Percentiles rank a stretch among this genome's conserved stretches.
Conservation (phyloP, 176 grass and related monocot genomes). For the bread wheat (Triticum aestivum) region DNA sequence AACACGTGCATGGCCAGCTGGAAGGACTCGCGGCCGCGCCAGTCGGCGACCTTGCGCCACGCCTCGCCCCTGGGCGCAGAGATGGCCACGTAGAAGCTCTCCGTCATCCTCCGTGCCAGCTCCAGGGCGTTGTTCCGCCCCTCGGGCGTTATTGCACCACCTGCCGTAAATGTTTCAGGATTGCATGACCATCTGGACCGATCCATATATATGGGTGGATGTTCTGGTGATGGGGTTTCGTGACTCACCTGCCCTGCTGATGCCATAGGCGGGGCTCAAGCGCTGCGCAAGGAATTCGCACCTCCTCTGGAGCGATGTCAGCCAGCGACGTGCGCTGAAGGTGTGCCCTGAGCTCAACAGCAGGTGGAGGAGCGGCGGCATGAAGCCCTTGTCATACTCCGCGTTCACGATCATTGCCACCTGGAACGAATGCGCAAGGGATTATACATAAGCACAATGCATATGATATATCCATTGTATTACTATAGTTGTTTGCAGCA, state of each 20-base stretch:
- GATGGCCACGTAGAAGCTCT: not conserved
- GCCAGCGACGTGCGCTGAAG: not conserved
- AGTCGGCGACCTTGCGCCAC: not conserved
- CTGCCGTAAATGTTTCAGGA: not conserved
- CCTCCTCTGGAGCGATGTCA: not conserved
- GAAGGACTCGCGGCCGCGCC: not conserved
- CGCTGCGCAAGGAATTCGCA: not conserved
- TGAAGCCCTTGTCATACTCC: not conserved
- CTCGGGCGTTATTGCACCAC: not conserved
- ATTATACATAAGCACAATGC: not conserved
- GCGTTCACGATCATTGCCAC: not conserved
- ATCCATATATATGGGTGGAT: not conserved
- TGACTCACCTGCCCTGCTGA: not conserved
- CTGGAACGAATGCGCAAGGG: not conserved
- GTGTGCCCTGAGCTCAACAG: not conserved
- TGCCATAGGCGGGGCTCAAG: not conserved
- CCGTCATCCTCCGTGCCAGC: not conserved
- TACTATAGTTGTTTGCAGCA: no score
- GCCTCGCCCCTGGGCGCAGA: not conserved
- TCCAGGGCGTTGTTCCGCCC: not conserved
- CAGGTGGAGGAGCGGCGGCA: not conserved
- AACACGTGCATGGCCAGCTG: conserved; percentile 33
- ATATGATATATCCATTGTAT: not conserved
- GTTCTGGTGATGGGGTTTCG: not conserved
- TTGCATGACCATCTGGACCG: not conserved